These are phyloP conservation scores for Suillus tomentosus DNA, from an alignment of 768 basidiomycete species.

Conservation along the genomic window DNA sequence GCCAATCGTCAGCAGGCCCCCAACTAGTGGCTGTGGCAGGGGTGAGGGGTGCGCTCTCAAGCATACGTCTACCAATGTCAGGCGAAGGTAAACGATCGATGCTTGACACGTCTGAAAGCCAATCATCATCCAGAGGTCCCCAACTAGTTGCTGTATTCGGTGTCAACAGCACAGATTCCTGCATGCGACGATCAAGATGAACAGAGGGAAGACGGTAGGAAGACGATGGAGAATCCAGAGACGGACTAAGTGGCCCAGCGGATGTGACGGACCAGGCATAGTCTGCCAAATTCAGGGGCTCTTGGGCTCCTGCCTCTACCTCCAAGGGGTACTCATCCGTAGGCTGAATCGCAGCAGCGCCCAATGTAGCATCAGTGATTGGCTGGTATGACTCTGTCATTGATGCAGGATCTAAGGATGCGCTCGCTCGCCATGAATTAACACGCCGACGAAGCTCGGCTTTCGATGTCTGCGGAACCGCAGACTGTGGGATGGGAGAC, in stretches of 20 bases:
- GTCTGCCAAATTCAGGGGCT: conserved; percentile 57
- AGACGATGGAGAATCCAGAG: conserved; percentile 40
- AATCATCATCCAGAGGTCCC: conserved; percentile 50
- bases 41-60: conserved; percentile 10
- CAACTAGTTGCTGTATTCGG: conserved; percentile 48
- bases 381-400: conserved; percentile 39
- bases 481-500: conserved; percentile 65
- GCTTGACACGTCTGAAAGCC: conserved; percentile 37
- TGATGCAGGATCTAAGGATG: conserved; percentile 49
- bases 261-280: conserved; percentile 74
- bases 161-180: conserved; percentile 59
- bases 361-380: conserved; percentile 13
- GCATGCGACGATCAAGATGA: conserved; percentile 53
- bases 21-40: conserved; percentile 53
- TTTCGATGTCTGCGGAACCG: conserved; percentile 55
- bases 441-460: conserved; percentile 57
- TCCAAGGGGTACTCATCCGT: conserved; percentile 28
- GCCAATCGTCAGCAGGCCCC: conserved; percentile 49
- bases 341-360: conserved; percentile 18
- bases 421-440: conserved; percentile 65
- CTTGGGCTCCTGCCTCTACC: conserved; percentile 22
- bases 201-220: conserved; percentile 50
- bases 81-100: conserved; percentile 51
- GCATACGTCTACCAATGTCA: conserved; percentile 57
- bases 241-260: conserved; percentile 55